Percentiles rank a stretch among this genome's conserved stretches.
Conservation (phyloP, 2,329 filamentous ascomycete genomes). For the Xylaria sp. region DNA sequence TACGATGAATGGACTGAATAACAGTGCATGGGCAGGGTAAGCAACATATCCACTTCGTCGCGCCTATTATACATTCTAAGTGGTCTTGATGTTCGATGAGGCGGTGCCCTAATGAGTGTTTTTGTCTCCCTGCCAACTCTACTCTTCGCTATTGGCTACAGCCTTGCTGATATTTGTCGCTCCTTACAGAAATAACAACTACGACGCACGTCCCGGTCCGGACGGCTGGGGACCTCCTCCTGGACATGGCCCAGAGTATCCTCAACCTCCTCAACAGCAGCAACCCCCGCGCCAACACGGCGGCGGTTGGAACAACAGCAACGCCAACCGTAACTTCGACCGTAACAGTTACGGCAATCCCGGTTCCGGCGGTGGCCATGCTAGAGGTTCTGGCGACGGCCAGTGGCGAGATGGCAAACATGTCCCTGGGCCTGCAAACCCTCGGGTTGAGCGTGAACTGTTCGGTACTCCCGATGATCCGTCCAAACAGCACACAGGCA, state of each 20-base stretch:
- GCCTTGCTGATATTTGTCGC: too few relatives aligned
- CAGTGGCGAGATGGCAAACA: constrained; percentile 98
- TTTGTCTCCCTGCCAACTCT: too few relatives aligned
- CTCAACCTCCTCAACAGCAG: constrained; percentile 30
- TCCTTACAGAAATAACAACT: constrained; percentile 53
- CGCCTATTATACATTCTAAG: background rate
- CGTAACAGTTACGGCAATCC: constrained; percentile 66
- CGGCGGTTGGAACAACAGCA: constrained; percentile 37
- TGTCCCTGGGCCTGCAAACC: constrained; percentile 85
- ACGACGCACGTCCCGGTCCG: constrained; percentile 46
- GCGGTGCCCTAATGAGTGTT: too few relatives aligned
- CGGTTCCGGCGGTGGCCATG: constrained; percentile 53
- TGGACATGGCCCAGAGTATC: constrained; percentile 41
- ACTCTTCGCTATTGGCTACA: too few relatives aligned
- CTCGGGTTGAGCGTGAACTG: constrained; percentile 90
- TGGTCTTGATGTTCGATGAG: background rate
- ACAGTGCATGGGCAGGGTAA: constrained; percentile 69
- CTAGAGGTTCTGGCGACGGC: constrained; percentile 89
- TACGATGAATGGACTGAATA: constrained; percentile 59
- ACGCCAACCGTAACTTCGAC: constrained; percentile 56
- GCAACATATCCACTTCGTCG: constrained; percentile 37
- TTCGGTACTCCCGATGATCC: constrained; percentile 92
- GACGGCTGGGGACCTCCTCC: constrained; percentile 43
- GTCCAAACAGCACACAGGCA: constrained; percentile 93
- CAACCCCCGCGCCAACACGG: constrained; percentile 32